A percentile compares a stretch with the other conserved stretches of the same genome.
Conservation (phyloP, 768 basidiomycete genomes). For the Calocybe gangraenosa region DNA sequence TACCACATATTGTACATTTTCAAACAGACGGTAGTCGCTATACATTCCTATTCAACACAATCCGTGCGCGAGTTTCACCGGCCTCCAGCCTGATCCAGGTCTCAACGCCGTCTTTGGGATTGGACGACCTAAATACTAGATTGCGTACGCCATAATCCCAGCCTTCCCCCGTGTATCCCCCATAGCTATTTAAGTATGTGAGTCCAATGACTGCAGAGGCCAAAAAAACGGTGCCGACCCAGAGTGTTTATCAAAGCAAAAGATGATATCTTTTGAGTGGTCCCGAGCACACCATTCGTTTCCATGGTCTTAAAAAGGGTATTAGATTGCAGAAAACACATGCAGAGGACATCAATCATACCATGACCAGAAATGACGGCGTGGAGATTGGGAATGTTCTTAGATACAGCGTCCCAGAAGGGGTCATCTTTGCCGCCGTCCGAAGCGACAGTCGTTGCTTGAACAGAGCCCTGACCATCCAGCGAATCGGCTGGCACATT, state of each 20-base stretch:
- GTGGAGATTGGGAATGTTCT: constrained; percentile 58
- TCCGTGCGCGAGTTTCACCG: constrained; percentile 52
- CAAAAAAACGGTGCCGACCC: constrained; percentile 38
- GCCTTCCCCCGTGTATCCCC: constrained; percentile 46
- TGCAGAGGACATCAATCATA: constrained; percentile 20
- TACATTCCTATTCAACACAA: constrained; percentile 44
- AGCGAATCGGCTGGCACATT: constrained; percentile 45
- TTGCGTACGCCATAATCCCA: constrained; percentile 71
- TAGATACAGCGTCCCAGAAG: constrained; percentile 61
- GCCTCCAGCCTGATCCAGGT: constrained; percentile 65
- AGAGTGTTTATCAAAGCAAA: constrained; percentile 78
- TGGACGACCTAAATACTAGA: constrained; percentile 49
- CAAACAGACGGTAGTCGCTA: neutral
- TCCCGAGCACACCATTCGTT: constrained; percentile 79
- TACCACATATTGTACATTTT: neutral
- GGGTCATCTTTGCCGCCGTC: constrained; percentile 44
- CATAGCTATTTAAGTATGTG: constrained; percentile 44
- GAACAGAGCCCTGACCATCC: constrained; percentile 51
- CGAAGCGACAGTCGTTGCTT: constrained; percentile 39
- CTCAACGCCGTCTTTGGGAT: constrained; percentile 42
- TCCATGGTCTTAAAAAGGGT: constrained; percentile 54
- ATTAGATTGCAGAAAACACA: neutral
- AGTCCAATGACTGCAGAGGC: neutral
- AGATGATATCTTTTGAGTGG: constrained; percentile 54
- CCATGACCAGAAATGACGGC: constrained; percentile 72